Conservation (phyloP, 495 filamentous ascomycete genomes). For the Chaetomium fimeti region DNA sequence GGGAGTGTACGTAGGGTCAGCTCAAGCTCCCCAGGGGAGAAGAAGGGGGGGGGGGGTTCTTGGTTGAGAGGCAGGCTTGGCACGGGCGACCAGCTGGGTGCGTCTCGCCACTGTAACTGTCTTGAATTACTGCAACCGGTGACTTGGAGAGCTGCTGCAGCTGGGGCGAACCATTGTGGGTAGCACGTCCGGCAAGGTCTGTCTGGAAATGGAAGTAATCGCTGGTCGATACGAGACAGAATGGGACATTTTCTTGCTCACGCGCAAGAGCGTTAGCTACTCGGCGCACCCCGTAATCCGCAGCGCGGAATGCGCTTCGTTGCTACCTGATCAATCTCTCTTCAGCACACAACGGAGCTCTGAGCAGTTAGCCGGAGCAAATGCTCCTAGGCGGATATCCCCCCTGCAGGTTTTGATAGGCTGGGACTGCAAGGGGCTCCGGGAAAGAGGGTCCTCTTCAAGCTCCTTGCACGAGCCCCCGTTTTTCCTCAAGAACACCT, state of each 20-base stretch:
- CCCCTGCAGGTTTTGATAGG: slow-evolving; percentile 33
- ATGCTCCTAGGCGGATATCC: neutral
- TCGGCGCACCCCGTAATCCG: slow-evolving; percentile 24
- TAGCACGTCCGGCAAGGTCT: slow-evolving; percentile 30
- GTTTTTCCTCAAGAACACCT: neutral
- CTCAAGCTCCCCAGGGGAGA: neutral
- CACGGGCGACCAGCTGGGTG: slow-evolving; percentile 5
- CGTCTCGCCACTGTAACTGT: slow-evolving; percentile 1
- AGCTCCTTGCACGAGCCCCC: neutral
- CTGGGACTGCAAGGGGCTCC: slow-evolving; percentile 3
- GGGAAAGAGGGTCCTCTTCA: neutral
- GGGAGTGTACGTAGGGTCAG: neutral
- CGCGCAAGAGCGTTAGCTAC: slow-evolving; percentile 26
- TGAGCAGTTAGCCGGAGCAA: neutral
- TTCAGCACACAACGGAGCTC: slow-evolving; percentile 23
- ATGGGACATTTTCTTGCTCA: slow-evolving; percentile 30
- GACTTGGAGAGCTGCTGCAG: slow-evolving; percentile 26
- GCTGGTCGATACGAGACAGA: slow-evolving; percentile 20
- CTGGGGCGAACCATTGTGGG: slow-evolving; percentile 37
- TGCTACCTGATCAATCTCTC: slow-evolving; percentile 30
- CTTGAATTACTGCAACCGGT: slow-evolving; percentile 4
- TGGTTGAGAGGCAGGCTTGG: slow-evolving; percentile 14
- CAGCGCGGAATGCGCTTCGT: slow-evolving; percentile 29
- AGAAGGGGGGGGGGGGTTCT: neutral
- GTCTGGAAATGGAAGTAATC: slow-evolving; percentile 25